Conservation (phyloP, 75 land plant genomes). For the Pinus tabuliformis region DNA sequence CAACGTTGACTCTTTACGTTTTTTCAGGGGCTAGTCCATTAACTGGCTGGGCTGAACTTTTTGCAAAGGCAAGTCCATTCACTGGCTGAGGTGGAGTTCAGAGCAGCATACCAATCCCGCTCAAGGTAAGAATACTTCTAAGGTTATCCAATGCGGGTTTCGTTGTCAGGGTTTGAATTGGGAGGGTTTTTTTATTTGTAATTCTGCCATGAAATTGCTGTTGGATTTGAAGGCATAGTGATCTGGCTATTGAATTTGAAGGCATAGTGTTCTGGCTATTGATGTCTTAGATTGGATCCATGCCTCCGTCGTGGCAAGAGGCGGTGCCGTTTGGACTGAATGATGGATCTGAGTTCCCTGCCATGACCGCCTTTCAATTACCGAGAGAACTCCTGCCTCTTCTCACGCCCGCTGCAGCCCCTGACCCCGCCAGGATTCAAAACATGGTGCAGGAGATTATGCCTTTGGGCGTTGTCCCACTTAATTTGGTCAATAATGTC, state of each 20-base stretch:
- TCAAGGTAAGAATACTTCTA: background rate
- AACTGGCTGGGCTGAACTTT: too few species aligned
- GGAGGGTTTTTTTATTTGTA: background rate
- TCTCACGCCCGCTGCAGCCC: conserved; percentile 1
- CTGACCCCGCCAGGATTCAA: conserved; percentile 23
- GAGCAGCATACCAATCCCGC: background rate
- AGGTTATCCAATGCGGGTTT: background rate
- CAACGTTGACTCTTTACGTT: too few species aligned
- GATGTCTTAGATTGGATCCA: background rate
- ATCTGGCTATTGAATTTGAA: background rate
- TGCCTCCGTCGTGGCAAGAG: conserved; percentile 38
- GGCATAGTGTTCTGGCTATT: background rate
- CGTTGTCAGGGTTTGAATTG: background rate
- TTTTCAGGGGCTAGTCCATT: too few species aligned
- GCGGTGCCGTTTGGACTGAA: conserved; percentile 23
- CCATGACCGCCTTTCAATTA: conserved; percentile 27
- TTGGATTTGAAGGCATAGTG: background rate
- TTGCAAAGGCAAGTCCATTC: too few species aligned
- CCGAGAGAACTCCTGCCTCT: conserved; percentile 18
- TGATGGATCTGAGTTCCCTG: conserved; percentile 34
- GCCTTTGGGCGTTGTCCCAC: conserved; percentile 26
- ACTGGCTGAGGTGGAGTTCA: background rate
- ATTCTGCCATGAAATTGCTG: background rate
- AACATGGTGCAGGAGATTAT: conserved; percentile 23
- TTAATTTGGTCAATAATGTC: conserved; percentile 25